A percentile compares a stretch with the other conserved stretches of the same genome.
Evolutionary conservation across 2,329 filamentous ascomycete genomes (phyloP).

Genomic region (Aureobasidium subglaciale): DNA sequence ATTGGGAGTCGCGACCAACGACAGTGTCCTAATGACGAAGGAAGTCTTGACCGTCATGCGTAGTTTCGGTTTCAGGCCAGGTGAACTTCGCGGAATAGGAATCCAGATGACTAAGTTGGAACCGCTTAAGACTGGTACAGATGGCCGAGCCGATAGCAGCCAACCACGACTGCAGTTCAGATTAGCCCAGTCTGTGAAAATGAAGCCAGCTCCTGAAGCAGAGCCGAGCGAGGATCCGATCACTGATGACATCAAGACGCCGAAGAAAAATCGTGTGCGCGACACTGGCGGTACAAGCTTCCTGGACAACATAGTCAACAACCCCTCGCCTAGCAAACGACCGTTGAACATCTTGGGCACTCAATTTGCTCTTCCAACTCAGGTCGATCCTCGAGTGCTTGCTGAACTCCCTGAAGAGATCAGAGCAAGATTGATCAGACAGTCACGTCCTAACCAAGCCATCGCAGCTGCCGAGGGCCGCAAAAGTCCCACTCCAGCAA

Average conservation of each 20-base stretch:
- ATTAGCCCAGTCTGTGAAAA: constrained; percentile 37
- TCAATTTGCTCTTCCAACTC: constrained; percentile 82
- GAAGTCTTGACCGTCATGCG: constrained; percentile 81
- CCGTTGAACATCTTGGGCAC: constrained; percentile 76
- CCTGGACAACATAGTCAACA: constrained; percentile 30
- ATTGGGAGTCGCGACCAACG: constrained; percentile 79
- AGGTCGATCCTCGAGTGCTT: constrained; percentile 73
- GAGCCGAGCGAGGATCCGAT: constrained; percentile 34
- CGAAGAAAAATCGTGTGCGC: constrained; percentile 25
- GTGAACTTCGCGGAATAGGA: constrained; percentile 86
- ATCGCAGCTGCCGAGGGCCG: background rate
- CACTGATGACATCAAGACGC: constrained; percentile 40
- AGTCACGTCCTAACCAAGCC: constrained; percentile 27
- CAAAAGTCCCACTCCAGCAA: background rate
- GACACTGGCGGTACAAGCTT: constrained; percentile 26
- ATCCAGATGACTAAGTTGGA: constrained; percentile 92
- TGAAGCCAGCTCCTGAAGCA: background rate
- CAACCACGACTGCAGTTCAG: constrained; percentile 74
- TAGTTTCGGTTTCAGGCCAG: constrained; percentile 75
- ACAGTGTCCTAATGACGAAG: constrained; percentile 61
- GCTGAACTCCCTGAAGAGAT: constrained; percentile 81
- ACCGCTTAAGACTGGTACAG: constrained; percentile 55
- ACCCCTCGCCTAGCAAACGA: constrained; percentile 49
- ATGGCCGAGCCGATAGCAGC: constrained; percentile 58
- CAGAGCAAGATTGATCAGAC: constrained; percentile 62